Evolutionary conservation across 2,329 filamentous ascomycete species (phyloP), one percentile per base, ranked within the genome.

Genomic region (Teratosphaeria pseudoeucalypti): DNA sequence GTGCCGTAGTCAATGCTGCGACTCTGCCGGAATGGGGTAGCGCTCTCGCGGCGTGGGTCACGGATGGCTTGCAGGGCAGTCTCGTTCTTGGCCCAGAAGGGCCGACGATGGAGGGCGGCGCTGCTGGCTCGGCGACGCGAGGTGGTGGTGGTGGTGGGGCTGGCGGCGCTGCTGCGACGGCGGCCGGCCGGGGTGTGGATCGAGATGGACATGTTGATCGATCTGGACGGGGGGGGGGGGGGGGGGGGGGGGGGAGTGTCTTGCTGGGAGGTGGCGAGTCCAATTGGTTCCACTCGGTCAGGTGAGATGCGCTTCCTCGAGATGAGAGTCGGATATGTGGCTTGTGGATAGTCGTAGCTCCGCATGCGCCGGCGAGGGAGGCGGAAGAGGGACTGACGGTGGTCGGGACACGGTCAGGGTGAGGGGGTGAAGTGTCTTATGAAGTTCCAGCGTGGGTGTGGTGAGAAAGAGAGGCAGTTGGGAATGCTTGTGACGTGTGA

Each of bases 11-110:
- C 68, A 9, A 57, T 32, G 16, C 61, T 58, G 12, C 10, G 43
- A 49, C 43, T 49, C 43, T 49, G 43, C 19, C 43, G 23, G n/a
- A 49, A 49, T 11, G 43, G 63, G 60, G 49, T 59, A 58, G 59
- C 64, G 65, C 56, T 61, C 61, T 63, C 63, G 57, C 64, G 64
- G 47, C 59, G 59, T 34, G 54, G 56, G 23, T 43, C 61, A 64
- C 65, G 62, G 65, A 65, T 52, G 64, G 58, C 19, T 61, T 61
- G 54, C 64, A 68, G 14, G 66, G 63, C 32, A 59, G 63, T 27
- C 58, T 64, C 61, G 52, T 58, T 59, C 61, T 65, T 63, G 32
- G 66, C 66, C 65, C 43, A 49, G 43, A 49, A 49, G 16, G 43
- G 43, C 16, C 43, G 43, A 23, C 43, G 43, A 23, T 49, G 43